Conservation (phyloP, 148 eudicot genomes). For the Selenicereus undatus region DNA sequence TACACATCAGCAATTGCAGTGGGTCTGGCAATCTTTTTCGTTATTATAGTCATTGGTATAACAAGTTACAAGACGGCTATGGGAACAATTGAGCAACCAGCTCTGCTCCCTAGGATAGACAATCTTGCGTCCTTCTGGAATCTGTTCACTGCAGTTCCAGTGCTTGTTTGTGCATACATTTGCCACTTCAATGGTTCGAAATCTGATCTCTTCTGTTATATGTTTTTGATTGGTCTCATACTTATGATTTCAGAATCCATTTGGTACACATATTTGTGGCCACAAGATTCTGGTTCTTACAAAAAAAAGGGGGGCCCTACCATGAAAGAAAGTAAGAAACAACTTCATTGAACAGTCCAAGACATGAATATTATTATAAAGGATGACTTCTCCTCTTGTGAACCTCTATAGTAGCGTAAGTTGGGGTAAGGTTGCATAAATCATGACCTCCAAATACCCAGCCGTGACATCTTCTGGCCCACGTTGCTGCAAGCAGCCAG, state of each 20-base stretch:
- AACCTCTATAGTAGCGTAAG: not conserved
- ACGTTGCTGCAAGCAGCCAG: too few species aligned
- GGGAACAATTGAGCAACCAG: slow-evolving; percentile 61
- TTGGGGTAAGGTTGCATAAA: not conserved
- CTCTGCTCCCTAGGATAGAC: slow-evolving; percentile 61
- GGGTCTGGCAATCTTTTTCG: slow-evolving; percentile 73
- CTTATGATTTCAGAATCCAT: not conserved
- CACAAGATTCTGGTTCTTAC: not conserved
- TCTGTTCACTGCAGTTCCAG: slow-evolving; percentile 84
- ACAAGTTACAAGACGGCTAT: slow-evolving; percentile 60
- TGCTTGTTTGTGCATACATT: slow-evolving; percentile 87
- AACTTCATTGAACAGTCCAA: not conserved
- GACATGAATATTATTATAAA: not conserved
- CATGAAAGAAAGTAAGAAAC: not conserved
- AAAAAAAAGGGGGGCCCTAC: not conserved
- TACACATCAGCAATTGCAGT: slow-evolving; percentile 83
- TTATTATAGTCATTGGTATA: slow-evolving; percentile 62
- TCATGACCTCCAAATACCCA: not conserved
- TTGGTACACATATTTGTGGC: not conserved
- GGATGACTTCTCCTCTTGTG: not conserved
- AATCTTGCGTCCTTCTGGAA: slow-evolving; percentile 51
- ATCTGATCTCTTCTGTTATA: slow-evolving; percentile 2
- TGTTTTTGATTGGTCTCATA: not conserved
- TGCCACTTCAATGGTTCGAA: slow-evolving; percentile 86
- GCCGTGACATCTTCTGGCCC: too few species aligned